A percentile compares a stretch with the other conserved stretches of the same genome.
Evolutionary conservation across 345 rosid species (phyloP).

Genomic region (Hevea brasiliensis): DNA sequence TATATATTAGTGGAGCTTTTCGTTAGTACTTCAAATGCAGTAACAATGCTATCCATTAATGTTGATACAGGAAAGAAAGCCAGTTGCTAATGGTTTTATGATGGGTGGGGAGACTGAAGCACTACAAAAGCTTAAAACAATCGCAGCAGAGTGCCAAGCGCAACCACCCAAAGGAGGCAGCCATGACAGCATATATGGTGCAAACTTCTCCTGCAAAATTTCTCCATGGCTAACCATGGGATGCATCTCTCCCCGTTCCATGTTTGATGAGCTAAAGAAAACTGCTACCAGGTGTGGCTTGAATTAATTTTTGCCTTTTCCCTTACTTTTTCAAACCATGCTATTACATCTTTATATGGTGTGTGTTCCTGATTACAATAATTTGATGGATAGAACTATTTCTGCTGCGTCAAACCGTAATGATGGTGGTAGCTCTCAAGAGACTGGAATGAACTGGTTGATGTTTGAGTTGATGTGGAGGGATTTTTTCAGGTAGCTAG

Average conservation of each 20-base stretch:
- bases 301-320: neutral
- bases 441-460: constrained; percentile 72
- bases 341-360: neutral
- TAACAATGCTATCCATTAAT: constrained; percentile 17
- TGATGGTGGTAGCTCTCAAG: constrained; percentile 41
- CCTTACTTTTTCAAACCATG: neutral
- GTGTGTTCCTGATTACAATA: neutral
- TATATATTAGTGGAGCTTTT: neutral
- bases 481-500: constrained; percentile 87
- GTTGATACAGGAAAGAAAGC: constrained; percentile 62
- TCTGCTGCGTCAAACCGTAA: constrained; percentile 35
- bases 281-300: constrained; percentile 51
- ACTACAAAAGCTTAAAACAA: constrained; percentile 65
- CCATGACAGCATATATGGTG: constrained; percentile 70
- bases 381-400: constrained; percentile 26
- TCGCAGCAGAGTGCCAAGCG: constrained; percentile 79
- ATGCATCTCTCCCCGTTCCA: constrained; percentile 85
- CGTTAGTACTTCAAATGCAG: neutral
- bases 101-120: constrained; percentile 98
- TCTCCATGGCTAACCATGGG: constrained; percentile 95
- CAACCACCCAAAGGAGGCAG: constrained; percentile 67
- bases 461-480: constrained; percentile 89
- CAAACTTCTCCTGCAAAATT: constrained; percentile 92
- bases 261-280: constrained; percentile 94
- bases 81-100: constrained; percentile 51